Percentiles rank a stretch among this genome's conserved stretches.
phyloP scores from a whole-genome alignment of 495 filamentous ascomycete genomes.

The Podospora didyma region DNA sequence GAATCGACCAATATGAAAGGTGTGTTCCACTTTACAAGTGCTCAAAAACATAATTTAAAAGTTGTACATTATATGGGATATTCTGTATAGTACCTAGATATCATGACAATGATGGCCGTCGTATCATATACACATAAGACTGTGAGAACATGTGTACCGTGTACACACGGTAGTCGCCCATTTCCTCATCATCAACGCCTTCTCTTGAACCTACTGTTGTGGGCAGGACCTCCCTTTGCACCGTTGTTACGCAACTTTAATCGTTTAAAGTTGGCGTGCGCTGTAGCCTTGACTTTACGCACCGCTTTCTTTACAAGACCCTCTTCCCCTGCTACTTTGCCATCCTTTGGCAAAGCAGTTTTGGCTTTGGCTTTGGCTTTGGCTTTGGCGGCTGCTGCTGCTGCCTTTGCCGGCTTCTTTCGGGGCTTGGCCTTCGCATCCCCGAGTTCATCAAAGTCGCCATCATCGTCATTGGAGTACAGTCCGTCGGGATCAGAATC shows the following conservation, averaged over 20 bases:
- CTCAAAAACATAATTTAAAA: too few relatives aligned
- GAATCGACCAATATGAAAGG: too few relatives aligned
- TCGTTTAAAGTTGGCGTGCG: slow-evolving; percentile 78
- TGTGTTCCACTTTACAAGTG: too few relatives aligned
- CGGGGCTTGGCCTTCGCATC: neutral
- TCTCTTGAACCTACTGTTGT: slow-evolving; percentile 42
- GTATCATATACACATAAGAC: too few relatives aligned
- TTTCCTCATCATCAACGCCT: neutral
- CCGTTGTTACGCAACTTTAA: slow-evolving; percentile 70
- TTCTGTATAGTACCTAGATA: too few relatives aligned
- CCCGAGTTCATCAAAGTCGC: neutral
- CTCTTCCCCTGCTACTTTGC: slow-evolving; percentile 38
- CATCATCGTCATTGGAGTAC: neutral
- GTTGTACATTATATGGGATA: too few relatives aligned
- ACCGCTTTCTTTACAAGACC: slow-evolving; percentile 53
- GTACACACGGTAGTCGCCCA: neutral
- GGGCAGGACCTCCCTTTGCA: slow-evolving; percentile 46
- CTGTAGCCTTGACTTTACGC: slow-evolving; percentile 67
- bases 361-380: too few relatives aligned
- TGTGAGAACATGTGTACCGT: neutral
- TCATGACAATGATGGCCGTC: too few relatives aligned
- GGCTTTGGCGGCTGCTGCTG: too few relatives aligned
- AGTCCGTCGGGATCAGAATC: slow-evolving; percentile 13
- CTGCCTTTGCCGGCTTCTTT: slow-evolving; percentile 21
- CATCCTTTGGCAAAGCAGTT: slow-evolving; percentile 21